Conservation (phyloP, 1,139 yeast genomes). For the Pichia kudriavzevii region DNA sequence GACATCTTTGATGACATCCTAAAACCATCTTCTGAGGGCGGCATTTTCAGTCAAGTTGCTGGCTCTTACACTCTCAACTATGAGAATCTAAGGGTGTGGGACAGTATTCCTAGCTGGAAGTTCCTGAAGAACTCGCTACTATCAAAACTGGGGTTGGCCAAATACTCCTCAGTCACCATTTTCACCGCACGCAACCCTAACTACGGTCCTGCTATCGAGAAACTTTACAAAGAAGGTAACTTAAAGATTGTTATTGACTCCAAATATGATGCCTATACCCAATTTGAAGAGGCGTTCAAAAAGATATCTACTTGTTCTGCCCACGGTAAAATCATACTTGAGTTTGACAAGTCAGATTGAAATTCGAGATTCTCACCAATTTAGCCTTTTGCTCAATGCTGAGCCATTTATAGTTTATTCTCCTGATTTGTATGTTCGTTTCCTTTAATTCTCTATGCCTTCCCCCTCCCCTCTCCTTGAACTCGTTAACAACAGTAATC, state of each 20-base stretch:
- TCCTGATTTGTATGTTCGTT: not conserved
- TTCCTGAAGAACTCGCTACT: not conserved
- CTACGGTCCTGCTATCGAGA: conserved; percentile 18
- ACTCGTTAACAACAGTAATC: not conserved
- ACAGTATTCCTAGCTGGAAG: conserved; percentile 11
- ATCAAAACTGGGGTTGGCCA: conserved; percentile 18
- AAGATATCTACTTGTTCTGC: conserved; percentile 40
- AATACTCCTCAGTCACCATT: conserved; percentile 16
- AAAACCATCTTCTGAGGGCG: conserved; percentile 23
- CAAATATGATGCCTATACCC: conserved; percentile 37
- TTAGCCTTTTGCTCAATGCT: not conserved
- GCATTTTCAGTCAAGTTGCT: conserved; percentile 29
- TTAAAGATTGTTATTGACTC: conserved; percentile 46
- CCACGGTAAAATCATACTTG: conserved; percentile 52
- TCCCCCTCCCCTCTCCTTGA: not conserved
- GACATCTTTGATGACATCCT: conserved; percentile 14
- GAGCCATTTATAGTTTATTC: not conserved
- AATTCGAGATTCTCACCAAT: conserved; percentile 36
- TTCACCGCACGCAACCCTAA: conserved; percentile 10
- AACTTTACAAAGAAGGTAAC: conserved; percentile 37
- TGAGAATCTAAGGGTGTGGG: conserved; percentile 5
- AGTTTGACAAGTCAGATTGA: no score
- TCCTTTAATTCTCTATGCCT: not conserved
- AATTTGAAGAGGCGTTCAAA: conserved; percentile 45
- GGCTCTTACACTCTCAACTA: conserved; percentile 29